These are phyloP conservation scores for Debaryomyces subglobosus DNA, from an alignment of 1,139 yeast genomes.

Conservation along the genomic window DNA sequence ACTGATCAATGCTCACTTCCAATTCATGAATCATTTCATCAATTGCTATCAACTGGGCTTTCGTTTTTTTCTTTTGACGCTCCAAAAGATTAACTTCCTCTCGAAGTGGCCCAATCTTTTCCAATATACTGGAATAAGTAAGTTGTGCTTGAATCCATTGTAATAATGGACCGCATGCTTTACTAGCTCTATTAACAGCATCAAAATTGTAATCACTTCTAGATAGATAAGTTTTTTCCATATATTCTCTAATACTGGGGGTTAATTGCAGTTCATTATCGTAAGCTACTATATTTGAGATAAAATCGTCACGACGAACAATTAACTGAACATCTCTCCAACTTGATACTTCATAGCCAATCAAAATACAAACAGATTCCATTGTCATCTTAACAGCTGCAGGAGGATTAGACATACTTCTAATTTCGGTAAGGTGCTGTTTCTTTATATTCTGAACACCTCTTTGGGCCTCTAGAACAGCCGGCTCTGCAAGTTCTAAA, in stretches of 20 bases:
- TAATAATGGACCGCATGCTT: conserved; percentile 91
- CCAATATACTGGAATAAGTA: conserved; percentile 66
- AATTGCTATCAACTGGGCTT: conserved; percentile 72
- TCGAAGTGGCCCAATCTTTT: conserved; percentile 73
- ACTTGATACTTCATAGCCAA: conserved; percentile 67
- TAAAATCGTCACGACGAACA: conserved; percentile 85
- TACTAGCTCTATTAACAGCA: conserved; percentile 84
- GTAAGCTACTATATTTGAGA: conserved; percentile 77
- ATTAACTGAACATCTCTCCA: conserved; percentile 90
- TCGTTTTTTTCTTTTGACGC: conserved; percentile 59
- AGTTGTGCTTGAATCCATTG: conserved; percentile 93
- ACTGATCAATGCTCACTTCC: conserved; percentile 65
- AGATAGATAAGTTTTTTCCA: conserved; percentile 64
- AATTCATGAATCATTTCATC: conserved; percentile 81
- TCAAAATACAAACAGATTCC: conserved; percentile 82
- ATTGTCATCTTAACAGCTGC: conserved; percentile 80
- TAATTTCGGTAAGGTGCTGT: conserved; percentile 84
- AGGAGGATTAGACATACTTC: conserved; percentile 93
- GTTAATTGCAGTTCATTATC: conserved; percentile 65
- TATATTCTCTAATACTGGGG: conserved; percentile 50
- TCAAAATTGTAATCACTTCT: conserved; percentile 70
- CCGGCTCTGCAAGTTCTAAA: conserved; percentile 78
- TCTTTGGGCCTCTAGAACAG: conserved; percentile 77
- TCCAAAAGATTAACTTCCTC: conserved; percentile 68
- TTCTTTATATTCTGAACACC: conserved; percentile 92